phyloP scores from a whole-genome alignment of 345 rosid species.

The Eucalyptus sp. region DNA sequence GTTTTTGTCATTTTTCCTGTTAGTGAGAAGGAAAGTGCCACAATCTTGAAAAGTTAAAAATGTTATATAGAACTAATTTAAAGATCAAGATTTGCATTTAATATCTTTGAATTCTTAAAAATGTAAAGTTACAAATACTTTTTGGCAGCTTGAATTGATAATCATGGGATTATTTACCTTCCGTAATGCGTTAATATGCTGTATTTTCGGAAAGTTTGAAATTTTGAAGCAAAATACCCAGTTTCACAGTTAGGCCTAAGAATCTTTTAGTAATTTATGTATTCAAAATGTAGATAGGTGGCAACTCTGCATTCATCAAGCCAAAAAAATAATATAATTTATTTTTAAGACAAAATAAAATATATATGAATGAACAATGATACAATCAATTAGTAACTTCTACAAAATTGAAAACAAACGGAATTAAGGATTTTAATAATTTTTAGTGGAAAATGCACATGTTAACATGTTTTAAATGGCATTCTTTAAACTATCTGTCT shows the following conservation, averaged over 20 bases:
- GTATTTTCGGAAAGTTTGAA: not conserved
- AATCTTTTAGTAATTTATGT: not conserved
- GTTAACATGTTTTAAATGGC: not conserved
- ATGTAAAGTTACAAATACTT: not conserved
- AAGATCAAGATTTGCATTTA: not conserved
- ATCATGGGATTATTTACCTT: not conserved
- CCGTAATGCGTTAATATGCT: not conserved
- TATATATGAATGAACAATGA: not conserved
- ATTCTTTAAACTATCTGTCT: not conserved
- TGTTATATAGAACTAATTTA: not conserved
- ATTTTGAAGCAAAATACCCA: not conserved
- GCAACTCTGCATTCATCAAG: not conserved
- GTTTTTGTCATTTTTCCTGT: not conserved
- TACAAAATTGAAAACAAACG: not conserved
- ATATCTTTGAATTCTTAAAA: not conserved
- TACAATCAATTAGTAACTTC: not conserved
- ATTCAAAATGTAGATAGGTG: not conserved
- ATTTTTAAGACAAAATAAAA: not conserved
- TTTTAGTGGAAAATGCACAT: not conserved
- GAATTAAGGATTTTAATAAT: not conserved
- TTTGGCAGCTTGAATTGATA: not conserved
- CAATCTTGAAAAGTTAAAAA: not conserved
- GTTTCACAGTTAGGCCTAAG: not conserved
- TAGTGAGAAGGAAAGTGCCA: not conserved
- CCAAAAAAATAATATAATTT: not conserved